phyloP scores from a whole-genome alignment of 805 yeast genomes.

The Candida dendrica region DNA sequence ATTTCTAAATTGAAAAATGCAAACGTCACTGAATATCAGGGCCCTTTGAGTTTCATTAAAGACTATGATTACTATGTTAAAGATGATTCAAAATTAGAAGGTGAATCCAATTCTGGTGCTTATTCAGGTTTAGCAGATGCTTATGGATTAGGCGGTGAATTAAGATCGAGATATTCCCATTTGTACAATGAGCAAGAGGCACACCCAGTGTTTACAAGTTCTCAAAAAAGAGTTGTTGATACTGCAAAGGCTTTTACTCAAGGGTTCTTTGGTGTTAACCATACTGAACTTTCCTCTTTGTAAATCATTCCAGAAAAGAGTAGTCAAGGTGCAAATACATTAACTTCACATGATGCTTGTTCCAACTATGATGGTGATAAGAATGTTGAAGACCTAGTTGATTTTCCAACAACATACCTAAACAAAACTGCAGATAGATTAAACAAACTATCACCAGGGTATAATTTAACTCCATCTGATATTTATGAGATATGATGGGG shows the following conservation, averaged over 20 bases:
- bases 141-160: conserved; percentile 36
- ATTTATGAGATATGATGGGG: conserved; percentile 44
- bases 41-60: conserved; percentile 47
- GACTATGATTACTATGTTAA: conserved; percentile 48
- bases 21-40: conserved; percentile 30
- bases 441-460: conserved; percentile 45
- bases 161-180: conserved; percentile 34
- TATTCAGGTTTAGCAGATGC: conserved; percentile 43
- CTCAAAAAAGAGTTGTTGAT: conserved; percentile 33
- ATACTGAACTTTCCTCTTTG: conserved; percentile 24
- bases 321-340: conserved; percentile 39
- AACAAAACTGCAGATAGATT: conserved; percentile 48
- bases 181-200: conserved; percentile 29
- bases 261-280: conserved; percentile 40
- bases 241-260: conserved; percentile 39
- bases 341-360: conserved; percentile 42
- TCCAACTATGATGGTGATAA: conserved; percentile 24
- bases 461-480: conserved; percentile 41
- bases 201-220: conserved; percentile 41
- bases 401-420: conserved; percentile 9
- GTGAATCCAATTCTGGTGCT: conserved; percentile 28
- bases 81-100: conserved; percentile 32
- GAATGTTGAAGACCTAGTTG: conserved; percentile 10
- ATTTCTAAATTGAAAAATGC: conserved; percentile 28
- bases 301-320: conserved; percentile 33